Evolutionary conservation across 371 early-diverging fungal species (phyloP).

Genomic region (Entomophthora muscae): DNA sequence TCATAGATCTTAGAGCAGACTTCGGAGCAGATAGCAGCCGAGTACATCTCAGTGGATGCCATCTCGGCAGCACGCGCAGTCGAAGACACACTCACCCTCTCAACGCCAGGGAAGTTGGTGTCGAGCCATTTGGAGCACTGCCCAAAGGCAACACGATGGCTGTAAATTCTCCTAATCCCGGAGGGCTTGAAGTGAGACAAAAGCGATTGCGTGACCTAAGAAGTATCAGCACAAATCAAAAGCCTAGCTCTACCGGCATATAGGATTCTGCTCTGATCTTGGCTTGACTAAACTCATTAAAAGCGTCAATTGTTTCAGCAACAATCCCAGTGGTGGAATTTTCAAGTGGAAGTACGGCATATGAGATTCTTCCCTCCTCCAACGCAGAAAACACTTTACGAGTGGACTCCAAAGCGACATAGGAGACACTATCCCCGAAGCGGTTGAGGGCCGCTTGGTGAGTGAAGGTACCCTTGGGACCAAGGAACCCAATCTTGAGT

Average conservation of each 20-base stretch:
- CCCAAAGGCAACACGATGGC: conserved; percentile 83
- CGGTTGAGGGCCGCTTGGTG: conserved; percentile 69
- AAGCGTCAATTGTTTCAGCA: conserved; percentile 61
- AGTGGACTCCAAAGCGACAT: conserved; percentile 45
- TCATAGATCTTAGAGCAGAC: conserved; percentile 70
- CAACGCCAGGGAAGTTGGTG: conserved; percentile 43
- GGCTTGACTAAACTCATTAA: conserved; percentile 32
- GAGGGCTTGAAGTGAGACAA: not conserved
- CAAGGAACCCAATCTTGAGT: conserved; percentile 69
- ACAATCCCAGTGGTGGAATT: conserved; percentile 83
- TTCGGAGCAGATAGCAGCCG: conserved; percentile 70
- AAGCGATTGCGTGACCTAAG: conserved; percentile 8
- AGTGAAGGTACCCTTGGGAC: conserved; percentile 83
- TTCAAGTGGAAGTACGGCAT: conserved; percentile 90
- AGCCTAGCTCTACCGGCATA: conserved; percentile 22
- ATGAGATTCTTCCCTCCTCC: conserved; percentile 53
- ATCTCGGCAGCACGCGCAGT: conserved; percentile 80
- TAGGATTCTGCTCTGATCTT: conserved; percentile 44
- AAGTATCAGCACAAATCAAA: not conserved
- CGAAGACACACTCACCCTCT: conserved; percentile 55
- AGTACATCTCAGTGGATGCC: conserved; percentile 53
- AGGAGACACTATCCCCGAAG: conserved; percentile 64
- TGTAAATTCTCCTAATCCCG: conserved; percentile 48
- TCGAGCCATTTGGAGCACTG: conserved; percentile 67
- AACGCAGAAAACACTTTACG: conserved; percentile 66